Base-by-base conservation (phyloP, 176 grass and related monocot species). In the Eleusine indica region DNA sequence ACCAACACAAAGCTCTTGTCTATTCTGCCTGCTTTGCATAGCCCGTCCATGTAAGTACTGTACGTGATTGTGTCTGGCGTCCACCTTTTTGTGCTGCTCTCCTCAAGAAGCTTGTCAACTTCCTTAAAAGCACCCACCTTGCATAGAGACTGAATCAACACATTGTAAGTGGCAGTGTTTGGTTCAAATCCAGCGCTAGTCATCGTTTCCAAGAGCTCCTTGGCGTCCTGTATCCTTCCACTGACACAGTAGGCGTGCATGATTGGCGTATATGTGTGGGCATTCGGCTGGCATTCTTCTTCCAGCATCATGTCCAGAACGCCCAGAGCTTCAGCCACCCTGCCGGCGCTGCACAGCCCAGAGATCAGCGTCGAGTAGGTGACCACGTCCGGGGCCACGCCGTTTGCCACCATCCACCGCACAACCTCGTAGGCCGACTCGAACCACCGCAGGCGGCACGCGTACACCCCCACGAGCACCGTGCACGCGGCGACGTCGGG, bases 231-330 rank as follows among this genome's bases (percentile, higher is more conserved):
- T 43, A 93, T 84, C 82, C 74, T 87, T 42, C 92, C 90, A 19
- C 43, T 9, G 4, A 5, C 8, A 28, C 95, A 91, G 73, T 94
- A 97, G 6, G 90, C 88, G 30, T 97, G 90, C 21, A 97, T 71
- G 57, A 97, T 93, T 5, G 95, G 92, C 9, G 95, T 97, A 63
- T 88, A 94, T 37, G 95, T 90, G 84, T 88, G 89, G 11, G 80
- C 92, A 77, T 97, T 97, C 7, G 95, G 95, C 16, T 6, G 84
- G 85, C 90, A 97, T 15, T 82, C 81, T 76, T 93, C 90, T 69
- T 97, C 90, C 84, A 89, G 73, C 92, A 97, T 94, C 82, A 86
- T 68, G 77, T 94, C 95, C 62, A 97, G 89, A 51, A 97, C 88
- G 30, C 95, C 95, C 47, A 94, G 68, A 19, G 95, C 90, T 71